Percentiles rank a stretch among this genome's conserved stretches.
Conservation (phyloP, 352 stramenopile species). For the Paralagenidium karlingii region DNA sequence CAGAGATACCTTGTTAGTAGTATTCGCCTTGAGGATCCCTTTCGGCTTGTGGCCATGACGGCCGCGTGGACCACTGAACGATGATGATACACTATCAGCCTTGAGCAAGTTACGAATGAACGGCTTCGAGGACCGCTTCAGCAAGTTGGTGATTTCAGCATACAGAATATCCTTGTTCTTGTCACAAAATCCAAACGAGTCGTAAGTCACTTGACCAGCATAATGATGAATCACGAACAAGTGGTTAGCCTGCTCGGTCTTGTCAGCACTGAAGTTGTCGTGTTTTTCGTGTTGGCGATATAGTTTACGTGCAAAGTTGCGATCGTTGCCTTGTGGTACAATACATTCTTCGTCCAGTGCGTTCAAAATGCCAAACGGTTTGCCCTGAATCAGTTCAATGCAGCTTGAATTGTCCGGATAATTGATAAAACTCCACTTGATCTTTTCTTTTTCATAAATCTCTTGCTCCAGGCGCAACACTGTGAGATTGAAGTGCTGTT, state of each 20-base stretch:
- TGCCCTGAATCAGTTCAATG: slow-evolving; percentile 82
- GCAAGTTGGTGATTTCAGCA: slow-evolving; percentile 62
- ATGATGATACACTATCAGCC: not conserved
- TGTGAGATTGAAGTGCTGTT: slow-evolving; percentile 87
- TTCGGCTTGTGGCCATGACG: slow-evolving; percentile 6
- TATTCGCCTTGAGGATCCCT: slow-evolving; percentile 19
- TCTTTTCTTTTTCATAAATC: slow-evolving; percentile 79
- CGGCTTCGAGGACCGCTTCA: slow-evolving; percentile 52
- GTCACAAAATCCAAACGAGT: slow-evolving; percentile 89
- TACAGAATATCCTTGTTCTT: slow-evolving; percentile 94
- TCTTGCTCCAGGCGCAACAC: slow-evolving; percentile 82
- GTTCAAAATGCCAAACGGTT: slow-evolving; percentile 74
- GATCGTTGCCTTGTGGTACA: slow-evolving; percentile 75
- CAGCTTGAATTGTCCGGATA: slow-evolving; percentile 85
- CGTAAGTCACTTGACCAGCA: slow-evolving; percentile 88
- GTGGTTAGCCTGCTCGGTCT: slow-evolving; percentile 69
- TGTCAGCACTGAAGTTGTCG: slow-evolving; percentile 58
- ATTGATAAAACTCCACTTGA: slow-evolving; percentile 84
- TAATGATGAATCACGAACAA: slow-evolving; percentile 87
- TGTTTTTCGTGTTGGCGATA: slow-evolving; percentile 58
- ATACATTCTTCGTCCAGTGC: slow-evolving; percentile 86
- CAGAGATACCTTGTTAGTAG: slow-evolving; percentile 40
- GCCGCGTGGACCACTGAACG: slow-evolving; percentile 3
- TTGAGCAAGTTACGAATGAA: slow-evolving; percentile 19
- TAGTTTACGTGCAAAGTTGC: slow-evolving; percentile 78